Evolutionary conservation across 306 rosid genomes (phyloP), one percentile per base, ranked within the genome.

Genomic region (Vigna mungo): DNA sequence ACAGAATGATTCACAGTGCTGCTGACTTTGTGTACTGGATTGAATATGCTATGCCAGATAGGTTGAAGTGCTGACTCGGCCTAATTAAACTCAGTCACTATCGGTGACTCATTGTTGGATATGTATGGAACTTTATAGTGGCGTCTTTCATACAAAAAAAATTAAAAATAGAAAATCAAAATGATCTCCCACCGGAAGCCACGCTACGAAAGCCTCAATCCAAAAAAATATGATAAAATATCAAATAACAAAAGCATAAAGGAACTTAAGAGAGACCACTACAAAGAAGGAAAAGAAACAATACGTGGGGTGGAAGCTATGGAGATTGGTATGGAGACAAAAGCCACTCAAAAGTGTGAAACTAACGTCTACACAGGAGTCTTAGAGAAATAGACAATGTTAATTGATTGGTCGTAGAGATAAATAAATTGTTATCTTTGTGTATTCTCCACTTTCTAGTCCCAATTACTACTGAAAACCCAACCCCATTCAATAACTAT

Each of bases 221-320:
- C 9, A 44, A 59, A 55, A 20, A 23, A 60, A 60, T 11, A 4
- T 2, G 2, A 5, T 1, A 39, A 9, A 39, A 39, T 41, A 41
- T 9, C 3, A 76, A 52, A 21, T 65, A 65, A 37, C 4, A 18
- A 53, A 37, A 39, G 55, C 58, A 53, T 54, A 13, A 77, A 67
- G 74, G 0, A 53, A 43, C 48, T 43, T 9, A 43, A 66, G 32
- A 13, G n/a, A 55, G 25, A 56, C 68, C 47, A 9, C 12, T 17
- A 77, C 48, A 25, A 25, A 54, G 12, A 67, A 77, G 37, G 75
- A 67, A 77, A 44, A 67, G 34, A 77, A 67, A 68, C 39, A 56
- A 56, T 43, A 44, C n/a, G 23, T 46, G 62, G 63, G 39, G 61
- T 4, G 65, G 3, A 68, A 56, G 70, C 27, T 65, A 56, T 14